Conservation (phyloP, 2,329 filamentous ascomycete species). For the Penicillium sp. region DNA sequence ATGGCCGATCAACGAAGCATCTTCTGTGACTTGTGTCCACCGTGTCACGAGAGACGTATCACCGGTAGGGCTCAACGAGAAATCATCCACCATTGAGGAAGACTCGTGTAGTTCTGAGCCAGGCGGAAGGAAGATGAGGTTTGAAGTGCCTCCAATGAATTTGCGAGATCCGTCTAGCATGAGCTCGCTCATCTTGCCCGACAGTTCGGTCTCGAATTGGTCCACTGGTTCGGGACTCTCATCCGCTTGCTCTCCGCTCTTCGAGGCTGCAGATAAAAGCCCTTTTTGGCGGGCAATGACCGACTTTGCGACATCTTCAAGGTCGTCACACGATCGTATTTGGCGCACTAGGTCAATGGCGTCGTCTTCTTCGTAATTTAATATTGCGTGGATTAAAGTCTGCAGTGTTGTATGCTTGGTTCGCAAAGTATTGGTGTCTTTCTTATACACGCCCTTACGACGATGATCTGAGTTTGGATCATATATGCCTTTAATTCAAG, state of each 20-base stretch:
- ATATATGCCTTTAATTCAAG: constrained; percentile 67
- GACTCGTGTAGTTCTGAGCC: constrained; percentile 45
- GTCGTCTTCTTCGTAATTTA: constrained; percentile 90
- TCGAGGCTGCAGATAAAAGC: constrained; percentile 39
- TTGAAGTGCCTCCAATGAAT: constrained; percentile 91
- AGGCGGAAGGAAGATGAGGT: constrained; percentile 71
- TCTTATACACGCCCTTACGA: constrained; percentile 92
- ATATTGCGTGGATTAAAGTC: constrained; percentile 84
- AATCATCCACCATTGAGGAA: constrained; percentile 38
- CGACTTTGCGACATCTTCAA: constrained; percentile 59
- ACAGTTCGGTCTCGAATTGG: constrained; percentile 70
- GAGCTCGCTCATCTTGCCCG: constrained; percentile 88
- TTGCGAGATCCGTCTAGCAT: constrained; percentile 79
- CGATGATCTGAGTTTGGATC: constrained; percentile 95
- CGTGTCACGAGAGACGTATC: constrained; percentile 66
- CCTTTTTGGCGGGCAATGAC: constrained; percentile 53
- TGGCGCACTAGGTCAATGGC: constrained; percentile 74
- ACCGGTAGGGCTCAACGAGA: constrained; percentile 46
- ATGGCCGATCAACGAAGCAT: constrained; percentile 73
- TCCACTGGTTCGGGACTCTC: constrained; percentile 40
- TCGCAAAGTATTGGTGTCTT: constrained; percentile 83
- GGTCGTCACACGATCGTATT: constrained; percentile 78
- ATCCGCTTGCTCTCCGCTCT: constrained; percentile 26
- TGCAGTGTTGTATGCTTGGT: constrained; percentile 82
- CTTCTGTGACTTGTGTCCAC: constrained; percentile 82